Evolutionary conservation across 768 basidiomycete genomes (phyloP), one percentile per base, ranked within the genome.

Genomic region (Sporobolomyces roseus): DNA sequence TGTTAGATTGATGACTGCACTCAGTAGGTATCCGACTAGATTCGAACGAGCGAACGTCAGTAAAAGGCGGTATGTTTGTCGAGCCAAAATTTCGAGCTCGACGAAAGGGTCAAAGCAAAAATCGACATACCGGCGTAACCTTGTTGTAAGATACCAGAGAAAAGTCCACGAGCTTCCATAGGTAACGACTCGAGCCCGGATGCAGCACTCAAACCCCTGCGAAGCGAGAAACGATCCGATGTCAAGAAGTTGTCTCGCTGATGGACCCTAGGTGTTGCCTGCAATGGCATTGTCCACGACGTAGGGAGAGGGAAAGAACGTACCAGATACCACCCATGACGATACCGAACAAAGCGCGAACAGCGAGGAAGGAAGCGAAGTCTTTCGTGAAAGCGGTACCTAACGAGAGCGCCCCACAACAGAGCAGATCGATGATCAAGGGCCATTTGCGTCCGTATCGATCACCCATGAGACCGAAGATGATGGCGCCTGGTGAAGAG

Each of bases 391-490:
- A 97, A 32, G 89, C 87, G 1, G 86, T 85, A 0, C 86, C 89
- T 29, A 96, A 68, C n/a, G 65, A 66, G 13, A 96, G 84, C 7
- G 83, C 77, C 19, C 84, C 82, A 68, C 91, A 84, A 53, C 93
- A 76, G 30, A 91, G 51, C 27, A 93, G 82, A 77, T 92, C 93
- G 71, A 74, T 71, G 33, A 94, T 85, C 7, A 93, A 82, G 6
- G 92, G 92, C 92, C 92, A 98, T 82, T 93, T 94, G 33, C 93
- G 84, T 6, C 93, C 93, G 77, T 82, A 94, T 5, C 93, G 85
- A 77, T 96, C 93, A 2, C 88, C 89, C n/a, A 88, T 74, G 49
- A 92, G 77, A 52, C 91, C 92, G 72, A 94, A 93, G 73, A 92
- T 80, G 55, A 91, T 69, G 16, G 73, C 68, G 16, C 54, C 54